Base-by-base conservation (phyloP, 768 basidiomycete species). In the Coprinopsis cinerea region DNA sequence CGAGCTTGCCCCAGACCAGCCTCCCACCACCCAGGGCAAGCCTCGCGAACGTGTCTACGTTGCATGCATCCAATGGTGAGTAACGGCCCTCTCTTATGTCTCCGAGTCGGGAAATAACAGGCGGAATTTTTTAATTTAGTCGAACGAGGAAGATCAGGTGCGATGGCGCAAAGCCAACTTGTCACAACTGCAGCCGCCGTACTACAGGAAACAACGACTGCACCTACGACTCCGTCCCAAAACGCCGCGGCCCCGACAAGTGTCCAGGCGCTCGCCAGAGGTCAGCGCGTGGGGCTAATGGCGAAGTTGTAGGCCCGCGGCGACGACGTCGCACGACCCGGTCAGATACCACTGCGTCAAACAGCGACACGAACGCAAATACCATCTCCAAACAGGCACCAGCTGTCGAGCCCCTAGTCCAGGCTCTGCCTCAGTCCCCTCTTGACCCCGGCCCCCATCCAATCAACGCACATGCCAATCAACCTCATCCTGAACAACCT, bases 121-220 rank as follows among this genome's bases (percentile, higher is more conserved):
- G 18, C 25, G 28, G 25, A 48, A 28, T 51, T 40, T 61, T n/a
- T n/a, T n/a, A n/a, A n/a, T n/a, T 15, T 55, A 90, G 88, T 60
- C 87, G 88, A 22, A 77, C 73, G 14, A 77, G 87, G 22, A 91
- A 91, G 60, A 88, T 86, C 54, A 81, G 88, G 3, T 91, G 88
- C 62, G 88, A 90, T 61, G 88, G 88, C 47, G 82, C 82, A 7
- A 88, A 83, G 55, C 88, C 88, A 9, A 59, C 72, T 9, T 91
- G 88, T 59, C 78, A 85, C 59, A 88, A 88, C 58, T 91, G 88
- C 59, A 64, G 68, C 34, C 78, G 77, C 54, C 76, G 84, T 32
- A 51, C 68, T 11, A 71, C 64, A 41, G 65, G 67, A 11, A 63
- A 57, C 55, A 67, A 61, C 37, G 73, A 76, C 40, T 91, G 88